These are phyloP conservation scores for Astrothelium subdiscretum DNA, from an alignment of 495 filamentous ascomycete genomes.

Conservation along the genomic window DNA sequence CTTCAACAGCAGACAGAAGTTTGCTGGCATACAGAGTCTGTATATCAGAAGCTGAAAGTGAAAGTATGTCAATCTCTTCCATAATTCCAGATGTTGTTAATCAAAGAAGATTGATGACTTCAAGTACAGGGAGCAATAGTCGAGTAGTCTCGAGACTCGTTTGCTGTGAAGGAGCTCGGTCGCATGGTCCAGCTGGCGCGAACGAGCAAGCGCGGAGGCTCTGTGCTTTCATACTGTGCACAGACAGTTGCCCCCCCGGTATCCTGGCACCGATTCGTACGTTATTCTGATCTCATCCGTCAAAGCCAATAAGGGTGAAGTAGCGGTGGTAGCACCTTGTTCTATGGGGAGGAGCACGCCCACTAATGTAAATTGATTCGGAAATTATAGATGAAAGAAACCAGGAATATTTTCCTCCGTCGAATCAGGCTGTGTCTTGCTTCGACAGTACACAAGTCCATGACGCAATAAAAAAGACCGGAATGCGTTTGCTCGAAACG, in stretches of 20 bases:
- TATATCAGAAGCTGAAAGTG: slow-evolving; percentile 9
- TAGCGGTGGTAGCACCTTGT: too few relatives aligned
- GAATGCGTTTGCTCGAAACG: not conserved
- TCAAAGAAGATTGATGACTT: not conserved
- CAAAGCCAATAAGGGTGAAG: too few relatives aligned
- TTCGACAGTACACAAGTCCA: not conserved
- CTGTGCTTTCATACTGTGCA: not conserved
- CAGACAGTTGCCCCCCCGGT: too few relatives aligned
- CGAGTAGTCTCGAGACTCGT: not conserved
- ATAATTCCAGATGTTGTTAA: slow-evolving; percentile 8
- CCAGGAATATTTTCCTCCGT: too few relatives aligned
- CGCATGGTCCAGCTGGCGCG: not conserved
- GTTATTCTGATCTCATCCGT: too few relatives aligned
- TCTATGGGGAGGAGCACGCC: too few relatives aligned
- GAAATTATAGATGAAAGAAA: too few relatives aligned
- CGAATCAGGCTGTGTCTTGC: too few relatives aligned
- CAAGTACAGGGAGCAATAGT: not conserved
- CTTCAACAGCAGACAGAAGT: slow-evolving; percentile 34
- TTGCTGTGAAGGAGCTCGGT: not conserved
- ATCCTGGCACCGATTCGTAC: too few relatives aligned
- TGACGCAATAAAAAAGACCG: not conserved
- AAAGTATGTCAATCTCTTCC: slow-evolving; percentile 9
- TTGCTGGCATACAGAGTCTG: slow-evolving; percentile 19
- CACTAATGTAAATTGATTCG: too few relatives aligned
- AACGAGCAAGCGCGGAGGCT: not conserved